Base-by-base conservation (phyloP, 2,329 filamentous ascomycete species). In the Chaetothyriales sp. region DNA sequence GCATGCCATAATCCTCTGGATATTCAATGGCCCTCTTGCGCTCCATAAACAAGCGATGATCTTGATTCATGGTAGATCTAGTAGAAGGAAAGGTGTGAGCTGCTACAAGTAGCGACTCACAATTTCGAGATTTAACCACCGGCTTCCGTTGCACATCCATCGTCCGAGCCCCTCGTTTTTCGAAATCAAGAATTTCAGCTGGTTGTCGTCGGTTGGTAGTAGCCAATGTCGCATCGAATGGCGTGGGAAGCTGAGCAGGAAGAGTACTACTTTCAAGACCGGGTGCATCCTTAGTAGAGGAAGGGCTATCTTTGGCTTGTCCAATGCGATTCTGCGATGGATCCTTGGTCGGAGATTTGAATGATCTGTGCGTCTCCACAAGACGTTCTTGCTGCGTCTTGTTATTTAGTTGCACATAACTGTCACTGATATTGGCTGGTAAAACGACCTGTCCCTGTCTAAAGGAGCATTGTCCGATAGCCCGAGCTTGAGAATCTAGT, bases 51-150 rank as follows among this genome's bases (percentile, higher is more conserved):
- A 18, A 28, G 9, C 46, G 18, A 25, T 22, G 29, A 18, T 22
- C 19, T 48, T 19, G 18, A 48, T 25, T 22, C 20, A 28, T 7
- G 20, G 10, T 28, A 18, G 46, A 43, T n/a, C 18, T 13, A 37
- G 20, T 18, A 10, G 46, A 13, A 22, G 62, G 2, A 62, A 65
- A 7, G 55, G 54, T n/a, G 51, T 48, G n/a, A 50, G 13, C 43
- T 37, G 50, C 20, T 49, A 44, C 20, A 43, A 25, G 46, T 48
- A 10, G 18, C 46, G 19, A 6, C 18, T 25, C 40, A 18, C 15
- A 25, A 56, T 3, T 51, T 53, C 15, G 49, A 43, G 2, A 40
- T 25, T 6, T 3, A 25, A 25, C 22, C 22, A 43, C 4, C 13
- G 29, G 29, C 10, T 9, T 40, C 33, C 5, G 10, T 40, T 40